phyloP scores from a whole-genome alignment of 192 early-diverging fungal genomes.

The Nowakowskiella sp. region DNA sequence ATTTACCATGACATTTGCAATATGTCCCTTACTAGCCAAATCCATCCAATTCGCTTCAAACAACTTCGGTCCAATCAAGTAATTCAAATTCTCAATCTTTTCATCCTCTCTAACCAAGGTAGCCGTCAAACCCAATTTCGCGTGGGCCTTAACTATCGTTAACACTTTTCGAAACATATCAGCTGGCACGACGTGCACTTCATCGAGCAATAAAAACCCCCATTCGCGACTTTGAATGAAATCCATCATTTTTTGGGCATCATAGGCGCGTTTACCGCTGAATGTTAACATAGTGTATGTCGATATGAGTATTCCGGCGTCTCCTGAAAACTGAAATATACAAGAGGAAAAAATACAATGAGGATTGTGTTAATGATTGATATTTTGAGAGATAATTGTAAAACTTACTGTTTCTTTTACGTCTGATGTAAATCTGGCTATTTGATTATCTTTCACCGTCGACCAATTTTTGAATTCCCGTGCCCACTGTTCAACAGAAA shows the following conservation, averaged over 20 bases:
- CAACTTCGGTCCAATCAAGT: conserved; percentile 96
- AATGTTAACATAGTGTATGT: conserved; percentile 97
- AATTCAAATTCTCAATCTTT: conserved; percentile 95
- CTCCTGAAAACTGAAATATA: conserved; percentile 59
- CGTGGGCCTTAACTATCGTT: conserved; percentile 83
- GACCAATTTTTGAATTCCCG: conserved; percentile 95
- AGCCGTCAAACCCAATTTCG: conserved; percentile 79
- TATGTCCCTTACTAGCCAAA: conserved; percentile 89
- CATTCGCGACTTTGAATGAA: conserved; percentile 86
- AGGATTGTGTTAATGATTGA: conserved; percentile 4
- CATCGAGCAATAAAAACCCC: conserved; percentile 95
- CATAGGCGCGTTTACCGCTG: conserved; percentile 84
- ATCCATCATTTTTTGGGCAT: conserved; percentile 92
- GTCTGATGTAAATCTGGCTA: conserved; percentile 91
- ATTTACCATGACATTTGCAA: conserved; percentile 83
- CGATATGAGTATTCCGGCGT: conserved; percentile 89
- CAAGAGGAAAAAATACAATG: background rate
- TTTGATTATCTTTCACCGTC: conserved; percentile 83
- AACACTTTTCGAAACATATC: conserved; percentile 89
- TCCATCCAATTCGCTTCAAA: conserved; percentile 99
- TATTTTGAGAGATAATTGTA: background rate
- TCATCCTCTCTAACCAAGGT: conserved; percentile 98
- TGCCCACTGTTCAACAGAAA: conserved; percentile 98
- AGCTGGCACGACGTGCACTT: conserved; percentile 98
- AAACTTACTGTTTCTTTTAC: conserved; percentile 63